Percentiles rank a stretch among this genome's conserved stretches.
These are phyloP conservation scores for Gyromitra esculenta DNA, from an alignment of 2,329 filamentous ascomycete species.

Conservation along the genomic window DNA sequence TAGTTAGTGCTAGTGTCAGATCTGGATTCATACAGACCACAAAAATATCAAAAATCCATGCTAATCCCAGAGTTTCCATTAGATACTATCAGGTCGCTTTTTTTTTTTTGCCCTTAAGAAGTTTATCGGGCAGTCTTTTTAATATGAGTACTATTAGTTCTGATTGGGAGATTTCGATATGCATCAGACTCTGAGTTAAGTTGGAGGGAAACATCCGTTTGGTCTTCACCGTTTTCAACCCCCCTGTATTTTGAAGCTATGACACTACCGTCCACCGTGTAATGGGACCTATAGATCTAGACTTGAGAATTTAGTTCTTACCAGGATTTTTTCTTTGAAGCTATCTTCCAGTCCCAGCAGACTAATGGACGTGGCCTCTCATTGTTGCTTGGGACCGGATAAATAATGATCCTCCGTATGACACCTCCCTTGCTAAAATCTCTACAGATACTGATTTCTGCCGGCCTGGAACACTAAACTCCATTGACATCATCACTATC, in stretches of 20 bases:
- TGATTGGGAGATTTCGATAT: neutral
- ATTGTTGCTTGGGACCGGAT: slow-evolving; percentile 34
- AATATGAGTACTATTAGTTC: neutral
- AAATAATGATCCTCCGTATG: slow-evolving; percentile 47
- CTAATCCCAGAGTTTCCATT: neutral
- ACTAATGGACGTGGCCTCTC: slow-evolving; percentile 40
- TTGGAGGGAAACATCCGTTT: slow-evolving; percentile 15
- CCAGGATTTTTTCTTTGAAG: slow-evolving; percentile 11
- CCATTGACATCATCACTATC: slow-evolving; percentile 11
- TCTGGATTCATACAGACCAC: slow-evolving; percentile 1
- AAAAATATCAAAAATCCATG: neutral
- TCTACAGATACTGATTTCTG: slow-evolving; percentile 19
- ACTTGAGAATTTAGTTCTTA: slow-evolving; percentile 18
- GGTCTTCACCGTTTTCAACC: neutral
- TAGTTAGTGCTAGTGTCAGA: neutral
- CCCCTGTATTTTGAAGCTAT: neutral
- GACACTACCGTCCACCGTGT: neutral
- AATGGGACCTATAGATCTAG: slow-evolving; percentile 23
- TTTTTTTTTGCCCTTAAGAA: neutral
- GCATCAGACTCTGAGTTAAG: neutral
- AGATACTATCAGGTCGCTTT: neutral
- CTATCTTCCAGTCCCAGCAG: slow-evolving; percentile 35
- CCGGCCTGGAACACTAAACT: slow-evolving; percentile 18
- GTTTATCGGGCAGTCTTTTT: neutral
- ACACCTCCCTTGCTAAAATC: slow-evolving; percentile 31